Evolutionary conservation across 345 rosid genomes (phyloP), one percentile per base, ranked within the genome.

Genomic region (Eucalyptus rudis): DNA sequence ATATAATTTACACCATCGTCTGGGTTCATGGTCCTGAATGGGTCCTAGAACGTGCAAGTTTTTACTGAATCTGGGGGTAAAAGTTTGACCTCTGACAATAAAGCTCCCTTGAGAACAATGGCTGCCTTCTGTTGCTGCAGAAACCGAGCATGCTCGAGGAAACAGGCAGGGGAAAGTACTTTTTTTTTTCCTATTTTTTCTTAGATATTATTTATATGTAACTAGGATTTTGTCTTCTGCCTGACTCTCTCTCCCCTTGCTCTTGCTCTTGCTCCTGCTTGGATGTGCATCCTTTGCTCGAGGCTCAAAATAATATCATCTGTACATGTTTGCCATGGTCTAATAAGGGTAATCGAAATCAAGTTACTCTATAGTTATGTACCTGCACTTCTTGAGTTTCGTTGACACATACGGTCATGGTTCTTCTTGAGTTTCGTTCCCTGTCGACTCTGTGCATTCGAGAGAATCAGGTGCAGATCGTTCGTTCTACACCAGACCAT

Each of bases 221-320:
- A 64, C 36, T 64, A 64, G 76, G 76, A 64, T 64, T 2, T 29
- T 64, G 76, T 64, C 1, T 64, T 64, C 71, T 29, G 17, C 71
- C 76, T 64, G 20, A 10, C 15, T n/a, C 76, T 64, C 71, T 29
- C 71, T n/a, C 3, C 19, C 36, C 19, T 29, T 14, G 9, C 36
- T 7, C 88, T n/a, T n/a, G n/a, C n/a, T n/a, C n/a, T 98, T 97
- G 51, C 7, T 49, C 8, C 36, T 64, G 33, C 36, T 64, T 1
- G 36, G 76, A 64, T 64, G 8, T 14, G 36, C 76, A 64, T 64
- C 36, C 36, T 64, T 64, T n/a, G 36, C 76, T 64, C 3, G 36
- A 16, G 9, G 76, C 76, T 0, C 5, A 31, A 64, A n/a, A 64
- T 64, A 29, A 64, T 4, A 29, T 7, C 0, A 64, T 64, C 20